Evolutionary conservation across 176 grass and related monocot genomes (phyloP), one percentile per base, ranked within the genome.

Genomic region (Alloteropsis semialata): DNA sequence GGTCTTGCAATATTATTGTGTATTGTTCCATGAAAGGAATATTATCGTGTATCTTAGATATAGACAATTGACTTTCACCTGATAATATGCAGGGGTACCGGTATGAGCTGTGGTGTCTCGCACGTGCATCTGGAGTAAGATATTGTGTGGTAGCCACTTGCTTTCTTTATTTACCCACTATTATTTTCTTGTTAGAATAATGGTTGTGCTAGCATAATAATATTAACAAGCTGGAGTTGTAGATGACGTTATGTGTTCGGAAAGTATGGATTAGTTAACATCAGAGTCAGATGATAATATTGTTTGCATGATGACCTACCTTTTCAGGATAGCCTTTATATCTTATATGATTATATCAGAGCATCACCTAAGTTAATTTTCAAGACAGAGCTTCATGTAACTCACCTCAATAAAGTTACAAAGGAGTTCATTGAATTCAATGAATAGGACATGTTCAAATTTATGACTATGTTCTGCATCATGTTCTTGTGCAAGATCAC

Each of bases 31-130:
- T n/a, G n/a, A n/a, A n/a, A 29, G 4, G 34, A 43, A 57, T n/a
- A n/a, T n/a, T n/a, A n/a, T n/a, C n/a, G n/a, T 33, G 28, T 61
- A 25, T 22, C 7, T 37, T 58, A 16, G 38, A 27, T 51, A 59
- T 28, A 61, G 49, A 30, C 9, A 30, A 16, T 22, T 54, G 16
- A 49, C 22, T 69, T 75, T 81, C 10, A 41, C 33, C 65, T n/a
- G 69, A 36, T 33, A 46, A 65, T 70, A 71, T 82, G 56, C 84
- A 97, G 95, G 95, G 95, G 59, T 97, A 97, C 79, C 88, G 92
- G 44, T 97, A 97, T 64, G 95, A 97, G 55, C 69, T 97, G 50
- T 97, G 95, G 95, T 97, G 95, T 83, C 95, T 97, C 61, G 95
- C 95, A 19, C 88, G 95, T 68, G 90, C 95, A 81, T 85, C 95